Evolutionary conservation across 257 asterid genomes (phyloP), one percentile per base, ranked within the genome.

Genomic region (Ligustrum vulgare): DNA sequence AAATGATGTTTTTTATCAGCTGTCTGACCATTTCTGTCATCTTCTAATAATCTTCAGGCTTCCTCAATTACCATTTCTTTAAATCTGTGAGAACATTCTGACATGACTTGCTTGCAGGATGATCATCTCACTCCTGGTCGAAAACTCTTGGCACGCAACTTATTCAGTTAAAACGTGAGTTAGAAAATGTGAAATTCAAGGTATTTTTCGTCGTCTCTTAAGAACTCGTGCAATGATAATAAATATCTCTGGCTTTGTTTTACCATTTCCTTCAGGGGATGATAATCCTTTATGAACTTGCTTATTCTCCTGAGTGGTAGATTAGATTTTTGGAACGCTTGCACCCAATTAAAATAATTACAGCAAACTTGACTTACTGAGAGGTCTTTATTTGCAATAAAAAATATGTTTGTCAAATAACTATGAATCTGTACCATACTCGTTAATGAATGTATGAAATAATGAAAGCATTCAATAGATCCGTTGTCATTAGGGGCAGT

Each of bases 91-190:
- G 76, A 70, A 78, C 75, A 58, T 25, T 70, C 28, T 78, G 84
- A 32, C 72, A 66, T 37, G 68, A 63, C 75, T 41, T 70, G 69
- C 79, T 82, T 79, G 83, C 96, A 94, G 99, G 98, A 90, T 84
- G 98, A 94, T 68, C 96, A 91, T 78, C 87, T 81, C 36, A 73
- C 89, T 78, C 88, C 91, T 71, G 81, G 89, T 69, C 84, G 77
- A 69, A 94, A 92, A 84, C 96, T 88, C 82, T 79, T 94, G 93
- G 84, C 96, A 8, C 88, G 82, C 23, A 85, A 88, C 82, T 92
- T 98, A 75, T 86, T 89, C 79, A 91, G 86, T 91, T 91, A 86
- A 85, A 86, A 82, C 81, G 89, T 87, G 65, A 93, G 96, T 67
- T 88, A 84, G 78, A 91, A 81, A 90, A 66, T 20, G 41, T 56